Conservation (phyloP, 768 basidiomycete genomes). For the Suillus variegatus region DNA sequence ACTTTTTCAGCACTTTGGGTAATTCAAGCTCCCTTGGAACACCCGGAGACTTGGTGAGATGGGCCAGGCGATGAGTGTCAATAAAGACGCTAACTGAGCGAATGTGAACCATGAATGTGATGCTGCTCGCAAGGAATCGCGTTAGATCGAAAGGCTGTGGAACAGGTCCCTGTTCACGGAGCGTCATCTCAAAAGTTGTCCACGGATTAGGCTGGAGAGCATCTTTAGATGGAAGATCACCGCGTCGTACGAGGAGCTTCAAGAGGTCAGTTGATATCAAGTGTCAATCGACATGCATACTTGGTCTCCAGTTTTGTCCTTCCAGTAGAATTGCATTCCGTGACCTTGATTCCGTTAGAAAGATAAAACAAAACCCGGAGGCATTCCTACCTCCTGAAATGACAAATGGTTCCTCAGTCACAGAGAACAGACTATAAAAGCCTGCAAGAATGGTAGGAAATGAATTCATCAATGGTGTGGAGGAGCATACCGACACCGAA, state of each 20-base stretch:
- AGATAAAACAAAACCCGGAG: constrained; percentile 12
- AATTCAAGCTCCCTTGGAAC: constrained; percentile 50
- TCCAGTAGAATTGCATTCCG: constrained; percentile 98
- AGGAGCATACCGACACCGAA: constrained; percentile 74
- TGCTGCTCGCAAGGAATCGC: constrained; percentile 85
- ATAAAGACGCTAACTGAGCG: constrained; percentile 78
- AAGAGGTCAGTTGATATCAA: constrained; percentile 6
- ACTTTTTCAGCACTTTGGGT: constrained; percentile 55
- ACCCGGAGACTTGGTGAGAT: constrained; percentile 63
- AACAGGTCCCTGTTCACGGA: constrained; percentile 79
- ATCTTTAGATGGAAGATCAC: constrained; percentile 50
- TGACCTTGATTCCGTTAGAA: constrained; percentile 48
- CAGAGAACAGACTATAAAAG: constrained; percentile 81
- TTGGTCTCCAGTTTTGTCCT: constrained; percentile 82
- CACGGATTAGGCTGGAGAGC: constrained; percentile 46
- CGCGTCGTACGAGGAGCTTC: constrained; percentile 83
- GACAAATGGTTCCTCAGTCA: constrained; percentile 83
- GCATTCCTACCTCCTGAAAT: constrained; percentile 64
- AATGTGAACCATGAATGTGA: constrained; percentile 90
- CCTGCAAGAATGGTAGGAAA: constrained; percentile 35
- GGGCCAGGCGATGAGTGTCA: constrained; percentile 72
- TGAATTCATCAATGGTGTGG: background rate
- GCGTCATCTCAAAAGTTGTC: constrained; percentile 89
- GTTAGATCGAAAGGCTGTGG: constrained; percentile 86
- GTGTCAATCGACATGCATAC: constrained; percentile 32